Evolutionary conservation across 495 filamentous ascomycete genomes (phyloP), one percentile per base, ranked within the genome.

Genomic region (Thozetella sp.): DNA sequence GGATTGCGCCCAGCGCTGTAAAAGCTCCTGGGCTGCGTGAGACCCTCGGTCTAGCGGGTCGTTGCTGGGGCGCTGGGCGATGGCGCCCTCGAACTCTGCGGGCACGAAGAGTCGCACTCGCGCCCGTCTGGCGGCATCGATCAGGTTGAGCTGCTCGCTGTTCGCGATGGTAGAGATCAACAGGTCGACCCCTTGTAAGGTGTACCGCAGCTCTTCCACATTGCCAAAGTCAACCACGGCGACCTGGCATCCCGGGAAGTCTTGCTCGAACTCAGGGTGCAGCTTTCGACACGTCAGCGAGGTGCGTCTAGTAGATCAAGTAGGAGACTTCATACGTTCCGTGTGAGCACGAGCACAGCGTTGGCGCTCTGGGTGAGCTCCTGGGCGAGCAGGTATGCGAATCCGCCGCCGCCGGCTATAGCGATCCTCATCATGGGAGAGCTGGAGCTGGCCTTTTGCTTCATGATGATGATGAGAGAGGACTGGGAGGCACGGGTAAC

Each of bases 161-260:
- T 85, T 83, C 2, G 84, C 81, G 30, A 93, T 84, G 13, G 90
- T 92, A 3, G 90, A 93, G 56, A 93, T 90, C 61, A 92, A 81
- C 22, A 88, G 81, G 72, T 91, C 86, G n/a, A 90, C 81, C 13
- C 89, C 89, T 56, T 79, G 74, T 12, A 93, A 80, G n/a, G 82
- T 77, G 63, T 80, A 86, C 12, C 80, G 75, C 6, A 93, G 76
- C n/a, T 82, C 76, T 25, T 74, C 72, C 25, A 80, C 65, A 60
- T 82, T 72, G 62, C 73, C 66, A 67, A 90, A 93, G 73, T 91
- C 80, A 22, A 92, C 87, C 27, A 81, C 73, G 56, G 80, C 73
- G 34, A 90, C 83, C 67, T 90, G 83, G 60, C 80, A 85, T 20
- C 79, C 85, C 54, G 64, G 63, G 12, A 76, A 74, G 53, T 68